phyloP scores from a whole-genome alignment of 306 rosid species.

The Cicer yamashitae region DNA sequence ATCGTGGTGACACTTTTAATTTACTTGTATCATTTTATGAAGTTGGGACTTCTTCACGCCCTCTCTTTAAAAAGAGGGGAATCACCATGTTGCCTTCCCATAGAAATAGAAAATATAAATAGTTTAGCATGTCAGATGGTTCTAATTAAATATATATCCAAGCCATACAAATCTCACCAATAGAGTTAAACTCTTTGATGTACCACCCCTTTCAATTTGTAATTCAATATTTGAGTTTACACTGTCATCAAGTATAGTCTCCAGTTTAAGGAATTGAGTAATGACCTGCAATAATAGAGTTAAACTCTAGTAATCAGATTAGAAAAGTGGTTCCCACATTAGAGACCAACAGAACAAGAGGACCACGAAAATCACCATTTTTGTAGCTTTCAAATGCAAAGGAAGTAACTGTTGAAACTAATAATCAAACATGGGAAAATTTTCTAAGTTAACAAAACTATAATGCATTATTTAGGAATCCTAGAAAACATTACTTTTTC shows the following conservation, averaged over 20 bases:
- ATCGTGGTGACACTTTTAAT: slow-evolving; percentile 14
- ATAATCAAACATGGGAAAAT: slow-evolving; percentile 8
- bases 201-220: slow-evolving; percentile 89
- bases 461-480: slow-evolving; percentile 22
- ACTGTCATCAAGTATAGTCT: slow-evolving; percentile 88
- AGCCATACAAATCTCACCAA: slow-evolving; percentile 61
- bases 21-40: slow-evolving; percentile 32
- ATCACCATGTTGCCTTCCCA: slow-evolving; percentile 23
- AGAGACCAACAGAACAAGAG: not conserved
- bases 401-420: slow-evolving; percentile 34
- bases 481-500: slow-evolving; percentile 11
- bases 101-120: slow-evolving; percentile 34
- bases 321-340: slow-evolving; percentile 17
- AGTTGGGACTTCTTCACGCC: slow-evolving; percentile 34
- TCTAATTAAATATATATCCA: slow-evolving; percentile 31
- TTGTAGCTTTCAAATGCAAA: slow-evolving; percentile 36
- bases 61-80: slow-evolving; percentile 37
- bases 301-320: slow-evolving; percentile 27
- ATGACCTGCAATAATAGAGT: slow-evolving; percentile 68
- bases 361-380: not conserved
- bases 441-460: slow-evolving; percentile 12
- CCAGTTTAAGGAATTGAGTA: slow-evolving; percentile 92
- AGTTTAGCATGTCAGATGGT: slow-evolving; percentile 35
- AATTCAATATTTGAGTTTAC: slow-evolving; percentile 73
- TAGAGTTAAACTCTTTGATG: slow-evolving; percentile 61